phyloP scores from a whole-genome alignment of 768 basidiomycete genomes.

The Auricularia auricula-judae region DNA sequence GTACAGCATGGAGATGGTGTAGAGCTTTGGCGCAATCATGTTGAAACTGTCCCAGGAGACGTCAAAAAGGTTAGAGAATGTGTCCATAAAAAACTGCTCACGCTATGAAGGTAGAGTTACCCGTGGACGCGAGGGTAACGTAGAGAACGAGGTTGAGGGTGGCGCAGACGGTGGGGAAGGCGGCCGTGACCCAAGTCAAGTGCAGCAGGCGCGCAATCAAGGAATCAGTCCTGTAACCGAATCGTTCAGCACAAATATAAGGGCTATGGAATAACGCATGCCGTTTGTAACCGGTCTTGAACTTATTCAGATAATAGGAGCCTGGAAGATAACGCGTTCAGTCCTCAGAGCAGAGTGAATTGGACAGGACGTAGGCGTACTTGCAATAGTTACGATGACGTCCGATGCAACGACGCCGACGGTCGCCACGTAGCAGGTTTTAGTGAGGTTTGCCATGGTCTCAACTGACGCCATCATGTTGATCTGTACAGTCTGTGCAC shows the following conservation, averaged over 20 bases:
- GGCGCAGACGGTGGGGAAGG: neutral
- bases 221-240: neutral
- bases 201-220: neutral
- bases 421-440: neutral
- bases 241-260: neutral
- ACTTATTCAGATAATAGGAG: neutral
- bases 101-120: neutral
- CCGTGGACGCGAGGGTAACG: neutral
- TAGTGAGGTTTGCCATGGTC: neutral
- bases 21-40: conserved; percentile 4
- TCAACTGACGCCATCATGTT: neutral
- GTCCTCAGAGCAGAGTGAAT: too few relatives aligned
- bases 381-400: neutral
- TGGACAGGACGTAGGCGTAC: neutral
- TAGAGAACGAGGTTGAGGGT: neutral
- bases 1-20: conserved; percentile 5
- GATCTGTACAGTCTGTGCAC: neutral
- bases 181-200: neutral
- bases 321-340: neutral
- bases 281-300: neutral
- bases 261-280: neutral
- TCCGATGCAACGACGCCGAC: neutral
- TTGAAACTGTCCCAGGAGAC: neutral
- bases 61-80: too few relatives aligned
- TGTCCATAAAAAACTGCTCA: neutral